Base-by-base conservation (phyloP, 2,329 filamentous ascomycete species). In the Lomentospora prolificans region DNA sequence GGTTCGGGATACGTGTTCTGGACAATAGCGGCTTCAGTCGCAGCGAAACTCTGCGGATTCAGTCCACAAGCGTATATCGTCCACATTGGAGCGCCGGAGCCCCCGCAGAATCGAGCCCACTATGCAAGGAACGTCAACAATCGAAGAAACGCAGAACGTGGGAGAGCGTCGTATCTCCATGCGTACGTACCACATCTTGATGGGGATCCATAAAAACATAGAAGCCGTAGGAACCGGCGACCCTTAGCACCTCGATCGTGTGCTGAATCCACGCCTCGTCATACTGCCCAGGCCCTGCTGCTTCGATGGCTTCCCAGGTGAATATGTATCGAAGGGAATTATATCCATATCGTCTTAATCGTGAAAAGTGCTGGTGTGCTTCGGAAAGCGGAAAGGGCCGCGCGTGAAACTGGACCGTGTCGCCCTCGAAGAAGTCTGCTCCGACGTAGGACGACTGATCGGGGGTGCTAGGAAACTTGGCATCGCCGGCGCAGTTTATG, bases 141-240 rank as follows among this genome's bases (percentile, higher is more conserved):
- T 44, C n/a, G n/a, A n/a, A n/a, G n/a, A n/a, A n/a, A n/a, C n/a
- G n/a, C n/a, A n/a, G n/a, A n/a, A n/a, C n/a, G n/a, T n/a, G n/a
- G n/a, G n/a, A n/a, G n/a, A n/a, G n/a, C n/a, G n/a, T n/a, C n/a
- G n/a, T n/a, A n/a, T n/a, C n/a, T n/a, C n/a, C n/a, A n/a, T n/a
- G n/a, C n/a, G n/a, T 33, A 81, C 84, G 61, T 78, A 89, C 86
- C 63, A 97, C 92, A 74, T 99, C 94, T 76, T 99, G 94, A 69
- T 99, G 94, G 19, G 95, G 92, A 64, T 99, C 95, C 90, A 99
- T 96, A 67, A 96, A 97, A 52, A 99, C 79, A 65, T 95, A 96
- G 69, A 99, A 96, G 27, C 89, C 89, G 74, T 95, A 97, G 36
- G 84, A 78, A 67, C 91, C 96, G 36, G 91, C 91, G 60, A 90